Evolutionary conservation across 2,329 filamentous ascomycete species (phyloP), one percentile per base, ranked within the genome.

Genomic region (Pestalotiopsis sp.): DNA sequence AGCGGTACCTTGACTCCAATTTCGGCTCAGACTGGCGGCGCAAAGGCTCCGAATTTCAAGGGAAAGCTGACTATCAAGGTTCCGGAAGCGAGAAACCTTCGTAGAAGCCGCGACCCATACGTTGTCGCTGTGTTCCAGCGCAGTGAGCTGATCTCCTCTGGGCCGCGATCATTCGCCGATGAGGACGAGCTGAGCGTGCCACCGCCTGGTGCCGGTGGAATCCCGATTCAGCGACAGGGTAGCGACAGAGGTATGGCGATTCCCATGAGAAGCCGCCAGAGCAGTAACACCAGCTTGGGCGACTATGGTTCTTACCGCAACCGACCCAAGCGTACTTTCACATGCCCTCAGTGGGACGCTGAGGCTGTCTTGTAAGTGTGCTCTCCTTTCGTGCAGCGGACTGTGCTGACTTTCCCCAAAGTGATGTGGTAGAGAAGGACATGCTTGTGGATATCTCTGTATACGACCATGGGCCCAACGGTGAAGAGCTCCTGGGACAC

Each of bases 71-170:
- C 91, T 41, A 93, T 99, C 74, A 94, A 93, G 78, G 96, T 99
- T 67, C 86, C 91, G 64, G 94, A 98, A 79, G 96, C 92, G 62
- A 88, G 94, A 75, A 93, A 93, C 11, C 82, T 99, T 65, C 88
- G 92, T 70, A 93, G 91, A 68, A 94, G 94, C 77, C 90, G 91
- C 69, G 93, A 98, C 76, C 96, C 96, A 1, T 99, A 99, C 76
- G 93, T 98, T 65, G 94, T 99, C 12, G 97, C 93, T 69, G 95
- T 98, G 31, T 99, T 98, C 77, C 96, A 99, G 79, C 93, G 94
- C 79, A 97, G 95, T 77, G 96, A 99, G 80, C 92, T 97, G 74
- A 97, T 99, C 67, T 98, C 96, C 1, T 92, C 93, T 67, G 94
- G 94, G 2, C 93, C 95, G 13, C 89, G 91, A 45, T 85, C 85